Evolutionary conservation across 495 filamentous ascomycete species (phyloP), one percentile per base, ranked within the genome.

Genomic region (Hypoxylon perforatum): DNA sequence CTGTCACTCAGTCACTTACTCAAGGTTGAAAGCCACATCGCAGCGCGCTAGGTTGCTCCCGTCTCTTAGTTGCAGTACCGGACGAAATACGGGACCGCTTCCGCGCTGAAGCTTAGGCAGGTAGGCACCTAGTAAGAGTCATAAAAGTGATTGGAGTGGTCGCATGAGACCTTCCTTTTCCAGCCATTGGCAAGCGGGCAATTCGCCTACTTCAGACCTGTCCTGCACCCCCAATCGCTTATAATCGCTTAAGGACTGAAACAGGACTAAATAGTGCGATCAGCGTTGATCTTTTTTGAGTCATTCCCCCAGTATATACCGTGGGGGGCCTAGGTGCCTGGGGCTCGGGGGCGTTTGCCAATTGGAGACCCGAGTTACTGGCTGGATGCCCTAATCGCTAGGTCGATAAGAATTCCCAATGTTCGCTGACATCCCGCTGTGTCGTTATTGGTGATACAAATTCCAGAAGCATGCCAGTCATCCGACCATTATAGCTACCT

Each of bases 201-300:
- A 42, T 62, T 70, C 67, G 67, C 57, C 67, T 70, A 67, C 66
- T 65, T 67, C 50, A 66, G 57, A 59, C 67, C 53, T 65, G 39
- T 62, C 22, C 52, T 61, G 65, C 50, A 61, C 50, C 61, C 46
- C 67, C 19, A 60, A 48, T 75, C 70, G 70, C 61, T 64, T 71
- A 65, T 15, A 60, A 48, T 75, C 70, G 70, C 61, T 64, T 71
- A 65, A 38, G 21, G 44, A 59, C 70, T 73, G 72, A 75, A 75
- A 75, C 72, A 70, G 45, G 60, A 61, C 59, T 60, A 49, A 57
- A 72, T 63, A 63, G 57, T 38, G 60, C 61, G 67, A 67, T 69
- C 66, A 65, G 57, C 53, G 61, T 57, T 63, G 52, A 61, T 65
- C 52, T 48, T 25, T 36, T 56, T 52, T 63, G 54, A 65, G 46